Evolutionary conservation across 164 flowering plant species (phyloP), one percentile per base, ranked within the genome.

Genomic region (Echeveria elegans): DNA sequence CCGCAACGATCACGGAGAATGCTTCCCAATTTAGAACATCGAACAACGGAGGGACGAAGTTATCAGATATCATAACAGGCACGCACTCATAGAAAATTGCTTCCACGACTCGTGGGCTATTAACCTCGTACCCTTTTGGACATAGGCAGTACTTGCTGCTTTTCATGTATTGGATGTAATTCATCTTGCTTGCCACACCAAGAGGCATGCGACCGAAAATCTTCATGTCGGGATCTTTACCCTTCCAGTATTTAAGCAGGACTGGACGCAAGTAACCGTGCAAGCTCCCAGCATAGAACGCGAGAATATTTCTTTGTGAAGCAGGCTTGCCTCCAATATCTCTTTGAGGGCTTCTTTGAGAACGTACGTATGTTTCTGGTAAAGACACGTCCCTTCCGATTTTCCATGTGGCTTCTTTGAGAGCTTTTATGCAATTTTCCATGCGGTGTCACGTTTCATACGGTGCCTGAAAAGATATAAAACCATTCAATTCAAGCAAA

Each of bases 31-130:
- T 73, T 48, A 86, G 71, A 9, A 82, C 84, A 62, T 84, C 86
- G 31, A 81, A 84, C 61, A 86, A 86, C 2, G 91, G 88, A 1
- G 91, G 88, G 37, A 86, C 87, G 60, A 83, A 86, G 48, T 86
- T 86, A 71, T 86, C 91, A 9, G 91, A 82, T 58, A 86, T 79
- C 15, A 86, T 86, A 36, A 86, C 91, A 5, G 91, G 91, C 0
- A 86, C 85, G 63, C 91, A 86, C 72, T 86, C 91, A 26, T 84
- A 83, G 66, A 82, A 84, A 69, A 86, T 81, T 40, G 90, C 78
- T 67, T 86, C 90, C 0, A 84, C 86, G 2, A 84, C 77, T 43
- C 87, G 69, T 0, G 88, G 91, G 72, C 88, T 86, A 75, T 84
- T 82, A 66, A 86, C 91, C 75, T 84, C 91, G 43, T 78, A 84